phyloP scores from a whole-genome alignment of 140 eudicot species.

The Oenanthe javanica region DNA sequence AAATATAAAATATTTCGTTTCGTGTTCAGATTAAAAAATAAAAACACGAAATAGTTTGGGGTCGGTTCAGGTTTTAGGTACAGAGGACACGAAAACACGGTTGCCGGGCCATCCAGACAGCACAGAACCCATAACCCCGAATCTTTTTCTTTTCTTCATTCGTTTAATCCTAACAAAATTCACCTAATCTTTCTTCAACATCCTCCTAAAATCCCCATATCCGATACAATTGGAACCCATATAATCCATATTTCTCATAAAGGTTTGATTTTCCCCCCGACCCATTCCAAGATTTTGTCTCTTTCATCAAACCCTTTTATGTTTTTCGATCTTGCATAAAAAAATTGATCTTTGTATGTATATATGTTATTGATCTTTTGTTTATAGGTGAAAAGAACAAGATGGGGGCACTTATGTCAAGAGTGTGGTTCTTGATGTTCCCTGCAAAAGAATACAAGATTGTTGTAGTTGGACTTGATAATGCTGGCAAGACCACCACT shows the following conservation, averaged over 20 bases:
- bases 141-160: not conserved
- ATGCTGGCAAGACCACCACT: slow-evolving; percentile 97
- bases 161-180: not conserved
- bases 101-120: not conserved
- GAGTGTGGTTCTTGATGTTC: slow-evolving; percentile 96
- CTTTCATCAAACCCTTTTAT: not conserved
- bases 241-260: not conserved
- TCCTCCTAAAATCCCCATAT: not conserved
- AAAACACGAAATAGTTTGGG: too few species aligned
- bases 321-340: not conserved
- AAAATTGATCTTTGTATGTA: not conserved
- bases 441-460: slow-evolving; percentile 98
- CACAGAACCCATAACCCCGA: not conserved
- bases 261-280: not conserved
- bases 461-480: slow-evolving; percentile 89
- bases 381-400: not conserved
- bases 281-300: not conserved
- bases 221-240: not conserved
- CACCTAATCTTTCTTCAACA: not conserved
- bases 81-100: too few species aligned
- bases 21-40: too few species aligned
- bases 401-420: slow-evolving; percentile 86
- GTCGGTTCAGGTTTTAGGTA: too few species aligned
- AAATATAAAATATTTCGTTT: too few species aligned
- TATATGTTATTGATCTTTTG: not conserved